Conservation (phyloP, 345 rosid genomes). For the Cochlearia excelsa region DNA sequence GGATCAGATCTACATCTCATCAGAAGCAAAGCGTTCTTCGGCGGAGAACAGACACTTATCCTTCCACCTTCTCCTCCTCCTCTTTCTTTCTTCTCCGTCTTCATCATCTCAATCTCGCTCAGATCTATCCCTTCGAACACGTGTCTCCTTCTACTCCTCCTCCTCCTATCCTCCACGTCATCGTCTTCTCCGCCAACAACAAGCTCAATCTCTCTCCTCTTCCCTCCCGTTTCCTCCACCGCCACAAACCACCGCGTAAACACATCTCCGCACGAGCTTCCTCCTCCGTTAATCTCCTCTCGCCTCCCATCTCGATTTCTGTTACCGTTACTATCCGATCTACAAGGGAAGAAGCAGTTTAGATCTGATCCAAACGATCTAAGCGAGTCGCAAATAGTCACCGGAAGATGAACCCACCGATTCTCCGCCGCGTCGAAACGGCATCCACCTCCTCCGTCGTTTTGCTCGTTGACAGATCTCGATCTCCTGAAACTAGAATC, state of each 20-base stretch:
- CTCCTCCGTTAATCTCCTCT: slow-evolving; percentile 37
- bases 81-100: slow-evolving; percentile 42
- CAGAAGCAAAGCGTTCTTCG: slow-evolving; percentile 79
- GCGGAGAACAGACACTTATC: slow-evolving; percentile 64
- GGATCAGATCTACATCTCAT: slow-evolving; percentile 99
- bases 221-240: slow-evolving; percentile 62
- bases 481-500: slow-evolving; percentile 65
- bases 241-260: slow-evolving; percentile 81
- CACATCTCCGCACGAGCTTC: slow-evolving; percentile 64
- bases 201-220: slow-evolving; percentile 69
- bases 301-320: slow-evolving; percentile 29
- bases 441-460: slow-evolving; percentile 24
- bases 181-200: slow-evolving; percentile 57
- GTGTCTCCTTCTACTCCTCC: slow-evolving; percentile 67
- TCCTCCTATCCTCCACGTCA: slow-evolving; percentile 39
- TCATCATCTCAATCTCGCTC: slow-evolving; percentile 38
- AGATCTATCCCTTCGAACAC: slow-evolving; percentile 67
- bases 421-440: slow-evolving; percentile 33
- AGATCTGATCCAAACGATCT: slow-evolving; percentile 79
- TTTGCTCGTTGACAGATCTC: slow-evolving; percentile 14
- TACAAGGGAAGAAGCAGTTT: slow-evolving; percentile 82
- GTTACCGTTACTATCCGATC: slow-evolving; percentile 36
- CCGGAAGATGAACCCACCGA: slow-evolving; percentile 84
- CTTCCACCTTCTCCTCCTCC: slow-evolving; percentile 43
- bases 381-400: slow-evolving; percentile 76